These are phyloP conservation scores for Leucosporidium scottii DNA, from an alignment of 768 basidiomycete genomes.

Conservation along the genomic window DNA sequence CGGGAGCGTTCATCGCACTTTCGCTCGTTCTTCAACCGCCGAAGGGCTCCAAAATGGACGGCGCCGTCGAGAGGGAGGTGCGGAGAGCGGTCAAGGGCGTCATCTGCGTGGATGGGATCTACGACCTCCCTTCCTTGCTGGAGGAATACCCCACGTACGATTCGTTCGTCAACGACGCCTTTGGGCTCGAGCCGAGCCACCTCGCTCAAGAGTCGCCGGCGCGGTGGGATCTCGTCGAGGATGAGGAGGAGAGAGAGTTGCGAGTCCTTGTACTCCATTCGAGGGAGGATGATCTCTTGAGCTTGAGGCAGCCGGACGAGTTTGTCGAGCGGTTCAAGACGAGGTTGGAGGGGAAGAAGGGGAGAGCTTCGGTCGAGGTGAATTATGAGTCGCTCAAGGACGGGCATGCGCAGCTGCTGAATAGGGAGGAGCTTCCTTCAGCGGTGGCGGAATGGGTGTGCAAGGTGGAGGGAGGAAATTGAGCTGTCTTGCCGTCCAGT, in stretches of 20 bases:
- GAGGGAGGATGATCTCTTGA: constrained; percentile 34
- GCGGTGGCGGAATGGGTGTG: constrained; percentile 7
- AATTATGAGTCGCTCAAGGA: constrained; percentile 30
- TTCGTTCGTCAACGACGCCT: constrained; percentile 33
- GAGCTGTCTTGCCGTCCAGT: too few species aligned
- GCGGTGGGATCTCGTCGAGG: constrained; percentile 12
- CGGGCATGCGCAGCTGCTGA: constrained; percentile 32
- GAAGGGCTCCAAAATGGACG: too few species aligned
- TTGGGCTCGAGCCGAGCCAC: constrained; percentile 10
- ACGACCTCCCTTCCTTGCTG: constrained; percentile 32
- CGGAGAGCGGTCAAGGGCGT: constrained; percentile 12
- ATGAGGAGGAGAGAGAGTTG: neutral
- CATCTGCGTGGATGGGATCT: constrained; percentile 37
- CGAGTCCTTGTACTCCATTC: constrained; percentile 33
- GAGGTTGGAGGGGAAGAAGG: neutral
- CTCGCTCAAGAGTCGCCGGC: constrained; percentile 21
- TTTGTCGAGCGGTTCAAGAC: constrained; percentile 22
- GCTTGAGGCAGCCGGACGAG: constrained; percentile 24
- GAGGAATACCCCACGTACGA: constrained; percentile 35
- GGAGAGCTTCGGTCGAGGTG: constrained; percentile 12
- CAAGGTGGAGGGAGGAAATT: neutral
- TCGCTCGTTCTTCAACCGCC: constrained; percentile 8
- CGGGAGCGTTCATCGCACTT: constrained; percentile 27
- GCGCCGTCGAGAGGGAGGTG: neutral
- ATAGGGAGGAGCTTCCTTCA: constrained; percentile 24